Evolutionary conservation across 2,329 filamentous ascomycete genomes (phyloP).

Genomic region (Fragosphaeria purpurea): DNA sequence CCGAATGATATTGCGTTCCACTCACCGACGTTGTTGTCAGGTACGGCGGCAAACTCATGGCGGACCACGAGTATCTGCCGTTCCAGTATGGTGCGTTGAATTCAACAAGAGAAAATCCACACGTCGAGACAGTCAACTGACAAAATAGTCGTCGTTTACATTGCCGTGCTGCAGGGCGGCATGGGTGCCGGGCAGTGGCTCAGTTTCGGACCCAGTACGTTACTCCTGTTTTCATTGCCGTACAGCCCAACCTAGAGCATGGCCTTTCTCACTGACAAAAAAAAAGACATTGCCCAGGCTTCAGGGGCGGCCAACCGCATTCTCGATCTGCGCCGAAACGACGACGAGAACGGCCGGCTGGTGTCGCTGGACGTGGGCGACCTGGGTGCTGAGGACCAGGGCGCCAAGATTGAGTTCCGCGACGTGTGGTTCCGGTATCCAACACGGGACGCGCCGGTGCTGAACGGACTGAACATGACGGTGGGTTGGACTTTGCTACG

Average conservation of each 20-base stretch:
- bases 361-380: slow-evolving; percentile 18
- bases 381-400: slow-evolving; percentile 18
- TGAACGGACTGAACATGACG: slow-evolving; percentile 49
- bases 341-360: slow-evolving; percentile 15
- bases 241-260: not conserved
- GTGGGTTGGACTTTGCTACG: slow-evolving; percentile 29
- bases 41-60: slow-evolving; percentile 22
- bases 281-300: slow-evolving; percentile 22
- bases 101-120: too few relatives aligned
- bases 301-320: slow-evolving; percentile 21
- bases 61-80: slow-evolving; percentile 20
- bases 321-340: slow-evolving; percentile 18
- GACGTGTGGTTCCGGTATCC: slow-evolving; percentile 63
- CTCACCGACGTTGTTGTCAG: not conserved
- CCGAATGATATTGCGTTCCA: too few relatives aligned
- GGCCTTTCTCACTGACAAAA: not conserved
- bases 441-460: slow-evolving; percentile 57
- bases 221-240: too few relatives aligned
- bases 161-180: slow-evolving; percentile 23
- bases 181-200: slow-evolving; percentile 23
- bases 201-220: slow-evolving; percentile 21
- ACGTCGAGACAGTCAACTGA: not conserved
- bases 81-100: slow-evolving; percentile 20
- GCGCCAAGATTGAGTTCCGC: slow-evolving; percentile 49
- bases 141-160: slow-evolving; percentile 21